phyloP scores from a whole-genome alignment of 2,329 filamentous ascomycete genomes.

The Aspergillus sp. region DNA sequence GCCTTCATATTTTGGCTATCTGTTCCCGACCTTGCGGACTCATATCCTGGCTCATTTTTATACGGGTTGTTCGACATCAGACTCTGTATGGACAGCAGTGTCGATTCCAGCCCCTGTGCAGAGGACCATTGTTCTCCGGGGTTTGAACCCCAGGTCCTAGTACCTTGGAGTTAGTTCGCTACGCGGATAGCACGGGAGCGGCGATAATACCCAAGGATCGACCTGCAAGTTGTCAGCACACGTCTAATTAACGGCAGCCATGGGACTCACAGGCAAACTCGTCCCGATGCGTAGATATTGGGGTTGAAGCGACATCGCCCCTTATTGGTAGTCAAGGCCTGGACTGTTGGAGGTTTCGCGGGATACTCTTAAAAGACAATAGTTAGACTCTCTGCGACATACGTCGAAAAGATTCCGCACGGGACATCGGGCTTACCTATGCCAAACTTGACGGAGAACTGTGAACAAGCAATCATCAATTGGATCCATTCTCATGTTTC shows the following conservation, averaged over 20 bases:
- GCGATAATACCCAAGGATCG: constrained; percentile 71
- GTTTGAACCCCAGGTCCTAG: constrained; percentile 88
- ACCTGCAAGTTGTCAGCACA: constrained; percentile 53
- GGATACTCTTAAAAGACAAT: constrained; percentile 72
- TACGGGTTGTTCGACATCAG: constrained; percentile 93
- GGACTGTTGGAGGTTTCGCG: constrained; percentile 58
- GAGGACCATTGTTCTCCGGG: constrained; percentile 94
- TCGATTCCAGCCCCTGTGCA: constrained; percentile 90
- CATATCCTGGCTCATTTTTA: constrained; percentile 93
- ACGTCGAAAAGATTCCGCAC: not conserved
- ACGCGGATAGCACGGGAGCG: not conserved
- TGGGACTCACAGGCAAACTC: constrained; percentile 78
- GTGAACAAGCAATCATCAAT: not conserved
- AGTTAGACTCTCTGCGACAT: not conserved
- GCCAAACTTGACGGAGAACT: constrained; percentile 77
- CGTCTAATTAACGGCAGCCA: not conserved
- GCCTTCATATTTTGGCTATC: constrained; percentile 73
- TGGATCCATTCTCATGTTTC: too few species aligned
- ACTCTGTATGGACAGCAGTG: constrained; percentile 93
- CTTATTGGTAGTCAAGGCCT: constrained; percentile 80
- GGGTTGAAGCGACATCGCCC: constrained; percentile 91
- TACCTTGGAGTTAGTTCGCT: too few species aligned
- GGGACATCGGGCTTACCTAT: constrained; percentile 56
- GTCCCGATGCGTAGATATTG: constrained; percentile 89
- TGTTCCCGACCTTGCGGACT: constrained; percentile 64